Base-by-base conservation (phyloP, 2,329 filamentous ascomycete species). In the Byssothecium circinans region DNA sequence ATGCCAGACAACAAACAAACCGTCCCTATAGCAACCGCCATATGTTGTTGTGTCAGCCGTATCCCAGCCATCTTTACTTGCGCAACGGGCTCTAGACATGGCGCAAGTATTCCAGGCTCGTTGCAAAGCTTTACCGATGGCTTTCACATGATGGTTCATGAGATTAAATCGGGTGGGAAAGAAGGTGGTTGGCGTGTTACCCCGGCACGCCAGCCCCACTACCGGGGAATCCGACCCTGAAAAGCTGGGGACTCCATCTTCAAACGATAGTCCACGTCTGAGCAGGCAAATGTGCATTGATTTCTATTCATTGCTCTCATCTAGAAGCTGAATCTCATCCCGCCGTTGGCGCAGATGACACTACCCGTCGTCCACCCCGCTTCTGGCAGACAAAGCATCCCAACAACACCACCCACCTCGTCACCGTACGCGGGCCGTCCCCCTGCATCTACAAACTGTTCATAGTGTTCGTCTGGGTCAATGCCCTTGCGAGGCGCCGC, bases 291-390 rank as follows among this genome's bases (percentile, higher is more conserved):
- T n/a, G n/a, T n/a, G n/a, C n/a, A n/a, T n/a, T n/a, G n/a, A n/a
- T n/a, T 6, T 25, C 10, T 25, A 25, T 25, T 25, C 23, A 25
- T 25, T 5, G n/a, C 19, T 11, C 5, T 11, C 5, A 30, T 22
- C 45, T 62, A 67, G 18, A 58, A 52, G 48, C 61, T 67, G 34
- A 68, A 67, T 38, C 53, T 61, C 82, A 90, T 85, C 6, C 89
- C 89, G 1, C 89, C 89, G 64, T 92, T 92, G 7, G 88, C 87
- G 72, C 85, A 88, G 3, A 94, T 81, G 19, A 91, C 86, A 68
- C 86, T 87, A 1, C 89, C 89, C 0, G 88, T 94, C 62, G 83
- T 86, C 88, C 88, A 92, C 7, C 76, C 80, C n/a, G 81, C 80
- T 65, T 92, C 89, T 5, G 78, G 76, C 4, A 81, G 80, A 65